Percentiles rank a stretch among this genome's conserved stretches.
Evolutionary conservation across 176 grass and related monocot species (phyloP).

Genomic region (Cenchrus purpureus): DNA sequence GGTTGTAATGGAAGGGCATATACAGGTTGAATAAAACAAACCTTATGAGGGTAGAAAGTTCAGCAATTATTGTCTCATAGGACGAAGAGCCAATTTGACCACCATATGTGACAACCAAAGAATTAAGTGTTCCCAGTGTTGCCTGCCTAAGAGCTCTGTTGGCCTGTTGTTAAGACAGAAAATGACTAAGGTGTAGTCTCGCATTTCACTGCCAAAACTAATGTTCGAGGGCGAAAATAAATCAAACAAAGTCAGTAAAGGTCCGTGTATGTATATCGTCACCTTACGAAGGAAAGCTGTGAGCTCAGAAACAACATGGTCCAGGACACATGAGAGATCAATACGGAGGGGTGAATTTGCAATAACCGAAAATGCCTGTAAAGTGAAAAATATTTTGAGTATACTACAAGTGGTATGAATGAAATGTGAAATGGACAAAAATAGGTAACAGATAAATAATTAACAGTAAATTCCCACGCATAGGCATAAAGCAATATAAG

Average conservation of each 20-base stretch:
- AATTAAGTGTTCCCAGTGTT: constrained; percentile 80
- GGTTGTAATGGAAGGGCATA: neutral
- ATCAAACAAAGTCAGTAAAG: neutral
- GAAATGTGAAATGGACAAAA: neutral
- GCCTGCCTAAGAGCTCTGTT: constrained; percentile 89
- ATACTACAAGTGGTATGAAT: neutral
- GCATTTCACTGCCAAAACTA: neutral
- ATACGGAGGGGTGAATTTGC: constrained; percentile 77
- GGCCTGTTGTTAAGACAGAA: constrained; percentile 51
- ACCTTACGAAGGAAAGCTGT: constrained; percentile 91
- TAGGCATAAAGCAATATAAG: neutral
- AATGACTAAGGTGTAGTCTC: neutral
- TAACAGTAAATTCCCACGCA: neutral
- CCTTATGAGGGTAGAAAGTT: constrained; percentile 93
- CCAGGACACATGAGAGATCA: constrained; percentile 77
- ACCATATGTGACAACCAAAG: constrained; percentile 80
- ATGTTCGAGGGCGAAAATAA: neutral
- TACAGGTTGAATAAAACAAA: constrained; percentile 25
- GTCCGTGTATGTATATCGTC: neutral
- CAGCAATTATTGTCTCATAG: constrained; percentile 84
- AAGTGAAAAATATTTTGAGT: neutral
- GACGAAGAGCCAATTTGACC: constrained; percentile 78
- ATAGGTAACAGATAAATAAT: neutral
- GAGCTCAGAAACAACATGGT: constrained; percentile 92
- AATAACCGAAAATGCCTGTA: constrained; percentile 92